phyloP scores from a whole-genome alignment of 2,329 filamentous ascomycete species.

The Sclerotiophoma versabilis region DNA sequence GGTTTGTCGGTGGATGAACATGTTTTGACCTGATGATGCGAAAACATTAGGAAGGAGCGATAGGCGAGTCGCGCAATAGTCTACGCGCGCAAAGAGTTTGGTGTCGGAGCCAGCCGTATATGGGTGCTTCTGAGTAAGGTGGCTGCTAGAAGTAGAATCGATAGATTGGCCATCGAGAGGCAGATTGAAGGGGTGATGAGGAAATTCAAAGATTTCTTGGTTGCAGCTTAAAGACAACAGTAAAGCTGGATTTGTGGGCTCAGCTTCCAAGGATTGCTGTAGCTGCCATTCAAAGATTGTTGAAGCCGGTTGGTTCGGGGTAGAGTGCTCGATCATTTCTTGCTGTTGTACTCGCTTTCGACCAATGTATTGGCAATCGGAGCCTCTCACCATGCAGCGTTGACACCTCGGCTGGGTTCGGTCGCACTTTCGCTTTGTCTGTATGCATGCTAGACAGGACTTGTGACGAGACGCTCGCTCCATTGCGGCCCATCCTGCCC shows the following conservation, averaged over 20 bases:
- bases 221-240: background rate
- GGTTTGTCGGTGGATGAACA: background rate
- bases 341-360: background rate
- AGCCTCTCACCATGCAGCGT: conserved; percentile 20
- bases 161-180: background rate
- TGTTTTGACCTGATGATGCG: background rate
- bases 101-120: background rate
- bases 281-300: background rate
- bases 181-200: conserved; percentile 20
- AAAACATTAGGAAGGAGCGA: background rate
- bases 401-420: conserved; percentile 19
- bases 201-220: conserved; percentile 15
- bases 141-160: background rate
- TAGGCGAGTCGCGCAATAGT: background rate
- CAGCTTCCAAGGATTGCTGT: background rate
- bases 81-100: background rate
- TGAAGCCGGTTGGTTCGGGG: too few relatives aligned
- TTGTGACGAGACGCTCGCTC: conserved; percentile 16
- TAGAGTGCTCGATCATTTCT: background rate
- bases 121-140: background rate
- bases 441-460: conserved; percentile 24
- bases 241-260: background rate
- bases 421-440: conserved; percentile 25
- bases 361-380: conserved; percentile 19
- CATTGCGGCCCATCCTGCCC: conserved; percentile 2